Conservation (phyloP, 2,329 filamentous ascomycete species). For the Exserohilum rostratum region DNA sequence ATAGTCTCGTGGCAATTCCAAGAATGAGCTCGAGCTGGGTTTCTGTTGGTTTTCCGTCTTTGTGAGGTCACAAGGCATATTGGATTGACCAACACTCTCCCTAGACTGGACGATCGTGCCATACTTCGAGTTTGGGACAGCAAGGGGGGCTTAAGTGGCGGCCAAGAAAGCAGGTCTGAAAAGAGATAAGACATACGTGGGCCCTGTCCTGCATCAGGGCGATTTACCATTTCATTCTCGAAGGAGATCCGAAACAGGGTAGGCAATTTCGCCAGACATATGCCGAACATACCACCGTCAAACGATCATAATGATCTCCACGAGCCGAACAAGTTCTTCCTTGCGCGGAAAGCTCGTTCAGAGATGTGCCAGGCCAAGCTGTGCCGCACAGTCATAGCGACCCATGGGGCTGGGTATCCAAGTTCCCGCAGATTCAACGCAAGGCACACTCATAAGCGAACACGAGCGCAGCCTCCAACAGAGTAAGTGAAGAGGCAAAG, state of each 20-base stretch:
- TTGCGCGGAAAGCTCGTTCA: background rate
- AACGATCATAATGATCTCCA: background rate
- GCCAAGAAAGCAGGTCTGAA: background rate
- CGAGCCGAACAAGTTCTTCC: background rate
- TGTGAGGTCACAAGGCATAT: background rate
- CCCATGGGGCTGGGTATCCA: background rate
- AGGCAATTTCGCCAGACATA: background rate
- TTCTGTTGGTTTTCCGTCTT: background rate
- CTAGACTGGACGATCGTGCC: background rate
- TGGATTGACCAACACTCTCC: background rate
- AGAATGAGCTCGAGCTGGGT: background rate
- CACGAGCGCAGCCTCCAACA: conserved; percentile 1
- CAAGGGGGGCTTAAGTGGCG: background rate
- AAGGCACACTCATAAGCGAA: background rate
- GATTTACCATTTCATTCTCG: background rate
- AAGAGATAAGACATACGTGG: background rate
- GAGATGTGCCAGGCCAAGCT: background rate
- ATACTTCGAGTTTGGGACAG: background rate
- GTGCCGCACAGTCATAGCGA: background rate
- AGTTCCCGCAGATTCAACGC: background rate
- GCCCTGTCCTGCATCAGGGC: background rate
- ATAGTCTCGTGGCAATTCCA: background rate
- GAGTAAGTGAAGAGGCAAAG: conserved; percentile 5
- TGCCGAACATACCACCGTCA: background rate
- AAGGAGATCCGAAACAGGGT: background rate